Evolutionary conservation across 192 early-diverging fungal genomes (phyloP), one percentile per base, ranked within the genome.

Genomic region (Coemansia sp.): DNA sequence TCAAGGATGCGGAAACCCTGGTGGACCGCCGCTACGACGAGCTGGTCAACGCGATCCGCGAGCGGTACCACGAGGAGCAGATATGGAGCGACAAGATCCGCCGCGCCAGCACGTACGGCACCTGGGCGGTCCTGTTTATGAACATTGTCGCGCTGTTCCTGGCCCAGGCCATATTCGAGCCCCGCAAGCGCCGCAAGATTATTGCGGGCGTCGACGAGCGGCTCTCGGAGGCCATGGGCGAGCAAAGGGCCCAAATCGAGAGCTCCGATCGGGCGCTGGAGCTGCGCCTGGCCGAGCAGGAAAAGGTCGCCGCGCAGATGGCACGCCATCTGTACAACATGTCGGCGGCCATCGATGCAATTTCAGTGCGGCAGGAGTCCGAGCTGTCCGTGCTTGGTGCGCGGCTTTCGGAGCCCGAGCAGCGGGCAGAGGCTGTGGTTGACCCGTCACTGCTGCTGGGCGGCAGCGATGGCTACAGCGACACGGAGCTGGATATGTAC

Each of bases 1-100:
- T 84, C 31, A 69, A 70, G 25, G 73, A 80, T 19, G 70, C 76
- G 0, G 90, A 92, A 49, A 63, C 81, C 23, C 58, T 83, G 14
- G 87, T 89, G 28, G 90, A 92, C 19, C 64, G 68, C 24, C 77
- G 79, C 10, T 92, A 87, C 29, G 73, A 84, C 21, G 82, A 76
- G 25, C 56, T 92, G 35, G 88, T 85, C 1, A 75, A 68, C 21
- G 79, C 85, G 1, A 92, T 92, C n/a, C 86, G 86, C 64, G 81
- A 86, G 49, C 72, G 90, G 16, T 92, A 92, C 64, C 90, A 92
- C 51, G 90, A 90, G 64, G 90, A 92, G 45, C 90, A 92, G 58
- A 69, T 92, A 23, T 92, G 90, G 90, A 89, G 88, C 68, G 90
- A 92, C 73, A 92, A 92, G 77, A 92, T 92, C 49, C 86, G 90